Evolutionary conservation across 1,284 basidiomycete genomes (phyloP), one percentile per base, ranked within the genome.

Genomic region (Irpex lacteus): DNA sequence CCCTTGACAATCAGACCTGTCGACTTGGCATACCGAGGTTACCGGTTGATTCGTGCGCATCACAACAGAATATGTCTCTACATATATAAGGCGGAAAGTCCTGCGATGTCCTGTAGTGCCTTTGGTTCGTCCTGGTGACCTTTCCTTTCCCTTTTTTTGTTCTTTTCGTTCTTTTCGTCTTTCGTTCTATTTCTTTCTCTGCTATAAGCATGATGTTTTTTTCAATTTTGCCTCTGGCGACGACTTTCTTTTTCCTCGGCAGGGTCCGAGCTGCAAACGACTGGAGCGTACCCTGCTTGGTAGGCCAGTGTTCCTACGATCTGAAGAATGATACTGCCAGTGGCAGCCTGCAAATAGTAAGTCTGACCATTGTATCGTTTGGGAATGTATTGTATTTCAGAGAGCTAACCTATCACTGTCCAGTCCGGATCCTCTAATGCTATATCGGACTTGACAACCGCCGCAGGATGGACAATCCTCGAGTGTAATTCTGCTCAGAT

Each of bases 381-480:
- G 15, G n/a, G 50, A n/a, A 21, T 59, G 11, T 32, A 19, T 21
- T 59, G 57, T 18, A 7, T 40, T 15, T 40, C 7, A 56, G 54
- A 8, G 21, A 19, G 9, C 18, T 9, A 34, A 56, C 11, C 54
- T 56, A 26, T 61, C n/a, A 53, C 11, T 26, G 18, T 40, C 26
- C 32, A 70, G 64, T 38, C 63, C 11, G 83, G 83, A 5, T 71
- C 79, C 1, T 60, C 74, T 1, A 70, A 70, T 34, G 75, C 81
- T 4, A 81, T 86, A 49, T 80, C 82, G 3, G 85, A 87, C 68
- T 80, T 86, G 61, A 85, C 85, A 0, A 59, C 71, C 6, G 82
- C 82, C 4, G 82, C 81, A 11, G 84, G 83, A 57, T 86, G 85
- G 84, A 71, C 77, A 19, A 83, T 86, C 60, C 66, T 84, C 53